Evolutionary conservation across 805 yeast genomes (phyloP).

Genomic region (Lachancea quebecensis): DNA sequence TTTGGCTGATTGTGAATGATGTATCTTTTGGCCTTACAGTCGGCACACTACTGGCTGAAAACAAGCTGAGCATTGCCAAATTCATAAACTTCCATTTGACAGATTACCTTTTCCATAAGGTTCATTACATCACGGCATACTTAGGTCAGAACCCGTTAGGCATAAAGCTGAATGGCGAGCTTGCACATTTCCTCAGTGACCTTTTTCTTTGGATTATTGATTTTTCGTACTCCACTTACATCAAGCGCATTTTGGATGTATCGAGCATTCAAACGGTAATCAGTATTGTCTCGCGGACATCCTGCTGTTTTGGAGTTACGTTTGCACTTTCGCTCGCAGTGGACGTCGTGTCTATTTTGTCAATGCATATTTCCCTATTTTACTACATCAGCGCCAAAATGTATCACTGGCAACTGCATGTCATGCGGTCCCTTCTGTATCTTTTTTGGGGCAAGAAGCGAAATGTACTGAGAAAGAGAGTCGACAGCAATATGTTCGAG

Average conservation of each 20-base stretch:
- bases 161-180: conserved; percentile 78
- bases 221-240: conserved; percentile 44
- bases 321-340: conserved; percentile 58
- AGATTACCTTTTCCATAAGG: conserved; percentile 33
- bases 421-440: conserved; percentile 67
- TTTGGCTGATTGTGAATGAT: conserved; percentile 86
- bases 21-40: conserved; percentile 63
- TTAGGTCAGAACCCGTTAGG: conserved; percentile 91
- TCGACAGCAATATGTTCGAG: conserved; percentile 78
- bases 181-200: conserved; percentile 81
- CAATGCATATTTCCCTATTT: conserved; percentile 70
- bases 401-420: conserved; percentile 65
- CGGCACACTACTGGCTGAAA: conserved; percentile 41
- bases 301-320: conserved; percentile 56
- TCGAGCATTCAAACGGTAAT: conserved; percentile 27
- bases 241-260: conserved; percentile 18
- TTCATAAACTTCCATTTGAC: conserved; percentile 25
- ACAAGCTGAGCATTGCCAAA: conserved; percentile 33
- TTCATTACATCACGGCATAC: conserved; percentile 53
- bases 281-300: conserved; percentile 32
- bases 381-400: conserved; percentile 73
- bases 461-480: conserved; percentile 75
- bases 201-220: conserved; percentile 77
- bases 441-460: conserved; percentile 85
- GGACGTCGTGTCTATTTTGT: conserved; percentile 56